Evolutionary conservation across 805 yeast species (phyloP).

Genomic region (Sungouiozyma intestinalis): DNA sequence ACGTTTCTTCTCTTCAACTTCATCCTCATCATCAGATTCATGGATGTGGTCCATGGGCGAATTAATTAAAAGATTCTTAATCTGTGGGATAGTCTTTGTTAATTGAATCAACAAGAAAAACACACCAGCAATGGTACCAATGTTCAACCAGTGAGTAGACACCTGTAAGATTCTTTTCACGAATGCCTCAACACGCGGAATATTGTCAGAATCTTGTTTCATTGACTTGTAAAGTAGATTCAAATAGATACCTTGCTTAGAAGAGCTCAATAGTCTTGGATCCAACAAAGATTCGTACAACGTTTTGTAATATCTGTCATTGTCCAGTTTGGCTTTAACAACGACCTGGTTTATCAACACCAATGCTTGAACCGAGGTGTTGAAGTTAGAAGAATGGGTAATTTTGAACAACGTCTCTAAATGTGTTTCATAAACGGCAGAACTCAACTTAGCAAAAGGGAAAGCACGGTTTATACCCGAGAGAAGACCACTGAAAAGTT

Average conservation of each 20-base stretch:
- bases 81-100: conserved; percentile 50
- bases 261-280: conserved; percentile 69
- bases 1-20: conserved; percentile 23
- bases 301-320: conserved; percentile 73
- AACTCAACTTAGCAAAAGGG: conserved; percentile 75
- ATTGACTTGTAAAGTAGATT: conserved; percentile 77
- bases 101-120: conserved; percentile 62
- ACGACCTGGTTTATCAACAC: conserved; percentile 76
- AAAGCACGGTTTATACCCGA: conserved; percentile 95
- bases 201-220: conserved; percentile 51
- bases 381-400: conserved; percentile 89
- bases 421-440: conserved; percentile 62
- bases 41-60: conserved; percentile 42
- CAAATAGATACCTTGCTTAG: conserved; percentile 87
- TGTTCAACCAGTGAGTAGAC: conserved; percentile 73
- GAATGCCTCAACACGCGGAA: conserved; percentile 69
- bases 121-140: conserved; percentile 85
- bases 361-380: conserved; percentile 87
- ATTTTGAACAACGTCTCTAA: conserved; percentile 77
- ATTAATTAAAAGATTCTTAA: conserved; percentile 50
- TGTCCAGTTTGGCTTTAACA: conserved; percentile 42
- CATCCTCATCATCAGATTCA: conserved; percentile 38
- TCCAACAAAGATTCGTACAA: conserved; percentile 84
- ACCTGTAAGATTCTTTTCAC: conserved; percentile 84
- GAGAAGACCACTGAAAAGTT: conserved; percentile 77